Evolutionary conservation across 1,284 basidiomycete species (phyloP).

Genomic region (Ceratobasidium sp.): DNA sequence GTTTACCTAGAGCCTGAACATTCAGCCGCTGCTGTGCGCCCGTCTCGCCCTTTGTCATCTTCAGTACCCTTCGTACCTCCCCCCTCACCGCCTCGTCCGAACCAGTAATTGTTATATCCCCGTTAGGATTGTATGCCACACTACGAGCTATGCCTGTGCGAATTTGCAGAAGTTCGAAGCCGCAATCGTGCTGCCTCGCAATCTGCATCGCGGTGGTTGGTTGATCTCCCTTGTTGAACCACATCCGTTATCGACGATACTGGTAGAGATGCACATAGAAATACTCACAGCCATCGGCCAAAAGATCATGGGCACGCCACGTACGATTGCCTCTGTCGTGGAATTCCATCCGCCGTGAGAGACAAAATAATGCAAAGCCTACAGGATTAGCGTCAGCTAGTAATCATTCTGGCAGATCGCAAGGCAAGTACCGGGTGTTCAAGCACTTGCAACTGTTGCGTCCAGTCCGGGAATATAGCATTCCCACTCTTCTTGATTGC

Average conservation of each 20-base stretch:
- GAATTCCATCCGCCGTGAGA: too few species aligned
- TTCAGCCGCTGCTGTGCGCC: conserved; percentile 25
- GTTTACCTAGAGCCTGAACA: conserved; percentile 2
- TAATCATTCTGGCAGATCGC: background rate
- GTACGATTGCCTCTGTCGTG: conserved; percentile 14
- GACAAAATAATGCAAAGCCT: conserved; percentile 36
- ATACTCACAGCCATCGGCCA: conserved; percentile 37
- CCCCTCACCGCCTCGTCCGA: conserved; percentile 32
- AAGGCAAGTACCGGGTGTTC: conserved; percentile 27
- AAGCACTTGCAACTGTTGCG: conserved; percentile 25
- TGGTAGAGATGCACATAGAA: background rate
- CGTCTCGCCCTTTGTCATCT: background rate
- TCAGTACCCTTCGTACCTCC: conserved; percentile 6
- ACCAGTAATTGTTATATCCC: conserved; percentile 13
- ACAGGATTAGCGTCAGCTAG: too few species aligned
- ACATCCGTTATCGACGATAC: background rate
- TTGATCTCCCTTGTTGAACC: conserved; percentile 22
- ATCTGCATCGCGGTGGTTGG: conserved; percentile 29
- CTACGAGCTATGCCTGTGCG: conserved; percentile 32
- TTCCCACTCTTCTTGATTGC: background rate
- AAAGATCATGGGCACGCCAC: conserved; percentile 27
- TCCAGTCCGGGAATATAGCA: conserved; percentile 37
- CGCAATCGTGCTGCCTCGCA: conserved; percentile 12
- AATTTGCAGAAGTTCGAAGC: conserved; percentile 43
- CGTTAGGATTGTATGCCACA: background rate